phyloP scores from a whole-genome alignment of 2,329 filamentous ascomycete genomes.

The Calycina marina region DNA sequence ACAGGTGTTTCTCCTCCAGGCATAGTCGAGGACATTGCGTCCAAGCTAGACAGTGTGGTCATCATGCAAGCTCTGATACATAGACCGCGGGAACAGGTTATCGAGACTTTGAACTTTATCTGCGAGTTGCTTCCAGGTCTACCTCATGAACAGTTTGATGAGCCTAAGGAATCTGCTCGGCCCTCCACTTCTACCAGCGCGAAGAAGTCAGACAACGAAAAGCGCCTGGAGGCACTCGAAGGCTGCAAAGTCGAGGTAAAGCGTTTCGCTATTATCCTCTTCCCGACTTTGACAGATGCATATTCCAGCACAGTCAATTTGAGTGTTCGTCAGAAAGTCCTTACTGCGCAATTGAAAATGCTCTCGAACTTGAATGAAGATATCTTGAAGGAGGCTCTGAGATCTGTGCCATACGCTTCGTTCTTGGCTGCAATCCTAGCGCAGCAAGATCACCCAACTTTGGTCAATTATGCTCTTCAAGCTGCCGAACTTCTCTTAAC shows the following conservation, averaged over 20 bases:
- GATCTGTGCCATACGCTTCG: conserved; percentile 84
- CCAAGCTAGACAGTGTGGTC: conserved; percentile 86
- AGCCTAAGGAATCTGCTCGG: conserved; percentile 27
- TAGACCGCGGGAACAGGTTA: conserved; percentile 86
- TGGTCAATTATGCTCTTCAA: conserved; percentile 78
- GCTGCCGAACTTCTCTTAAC: conserved; percentile 78
- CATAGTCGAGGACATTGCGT: conserved; percentile 61
- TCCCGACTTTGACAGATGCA: conserved; percentile 89
- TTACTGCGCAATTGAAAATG: conserved; percentile 96
- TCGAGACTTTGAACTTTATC: conserved; percentile 93
- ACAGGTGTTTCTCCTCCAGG: conserved; percentile 86
- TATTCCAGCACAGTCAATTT: conserved; percentile 97
- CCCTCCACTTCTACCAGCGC: conserved; percentile 27
- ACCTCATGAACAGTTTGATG: conserved; percentile 36
- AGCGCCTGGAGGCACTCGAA: conserved; percentile 65
- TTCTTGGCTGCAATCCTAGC: conserved; percentile 91
- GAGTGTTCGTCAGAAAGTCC: conserved; percentile 83
- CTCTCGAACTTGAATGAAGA: conserved; percentile 79
- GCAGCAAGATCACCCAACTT: conserved; percentile 78
- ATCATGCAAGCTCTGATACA: conserved; percentile 99
- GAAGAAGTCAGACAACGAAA: conserved; percentile 54
- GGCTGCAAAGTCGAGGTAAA: conserved; percentile 78
- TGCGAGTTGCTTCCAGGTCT: conserved; percentile 81
- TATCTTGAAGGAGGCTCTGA: conserved; percentile 74
- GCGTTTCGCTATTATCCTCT: conserved; percentile 81